These are phyloP conservation scores for Barbarea vulgaris DNA, from an alignment of 345 rosid genomes.

Conservation along the genomic window DNA sequence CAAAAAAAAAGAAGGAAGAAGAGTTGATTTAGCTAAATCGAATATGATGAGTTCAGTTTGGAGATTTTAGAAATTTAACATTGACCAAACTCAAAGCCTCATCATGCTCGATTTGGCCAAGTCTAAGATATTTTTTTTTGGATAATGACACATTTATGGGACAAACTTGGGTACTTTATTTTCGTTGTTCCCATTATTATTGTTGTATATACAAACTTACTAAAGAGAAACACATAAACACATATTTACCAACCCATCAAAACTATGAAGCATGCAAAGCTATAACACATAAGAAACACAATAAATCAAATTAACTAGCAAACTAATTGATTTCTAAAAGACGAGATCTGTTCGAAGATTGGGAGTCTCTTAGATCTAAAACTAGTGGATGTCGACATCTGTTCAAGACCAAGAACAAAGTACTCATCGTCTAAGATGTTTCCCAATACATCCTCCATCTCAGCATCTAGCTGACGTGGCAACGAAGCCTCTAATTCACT, in stretches of 20 bases:
- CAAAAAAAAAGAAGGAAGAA: too few relatives aligned
- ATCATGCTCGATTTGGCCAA: too few relatives aligned
- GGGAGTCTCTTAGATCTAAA: slow-evolving; percentile 80
- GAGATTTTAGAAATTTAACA: too few relatives aligned
- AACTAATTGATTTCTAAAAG: slow-evolving; percentile 64
- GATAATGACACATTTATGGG: background rate
- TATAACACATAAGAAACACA: slow-evolving; percentile 12
- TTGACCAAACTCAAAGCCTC: too few relatives aligned
- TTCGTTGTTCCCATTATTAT: slow-evolving; percentile 33
- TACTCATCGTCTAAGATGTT: slow-evolving; percentile 55
- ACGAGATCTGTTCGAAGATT: slow-evolving; percentile 81
- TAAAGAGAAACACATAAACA: slow-evolving; percentile 7
- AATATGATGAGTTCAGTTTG: too few relatives aligned
- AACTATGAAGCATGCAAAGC: background rate
- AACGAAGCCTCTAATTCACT: slow-evolving; percentile 46
- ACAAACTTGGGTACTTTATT: background rate
- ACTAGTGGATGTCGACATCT: slow-evolving; percentile 48
- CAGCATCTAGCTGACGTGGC: slow-evolving; percentile 26
- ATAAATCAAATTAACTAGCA: slow-evolving; percentile 36
- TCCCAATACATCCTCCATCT: slow-evolving; percentile 42
- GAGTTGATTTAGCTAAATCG: too few relatives aligned
- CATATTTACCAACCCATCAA: slow-evolving; percentile 8
- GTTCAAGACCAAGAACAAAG: slow-evolving; percentile 62
- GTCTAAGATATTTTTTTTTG: background rate
- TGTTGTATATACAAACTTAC: slow-evolving; percentile 26